Percentiles rank a stretch among this genome's conserved stretches.
Evolutionary conservation across 2,329 filamentous ascomycete genomes (phyloP).

Genomic region (Monosporascus sp.): DNA sequence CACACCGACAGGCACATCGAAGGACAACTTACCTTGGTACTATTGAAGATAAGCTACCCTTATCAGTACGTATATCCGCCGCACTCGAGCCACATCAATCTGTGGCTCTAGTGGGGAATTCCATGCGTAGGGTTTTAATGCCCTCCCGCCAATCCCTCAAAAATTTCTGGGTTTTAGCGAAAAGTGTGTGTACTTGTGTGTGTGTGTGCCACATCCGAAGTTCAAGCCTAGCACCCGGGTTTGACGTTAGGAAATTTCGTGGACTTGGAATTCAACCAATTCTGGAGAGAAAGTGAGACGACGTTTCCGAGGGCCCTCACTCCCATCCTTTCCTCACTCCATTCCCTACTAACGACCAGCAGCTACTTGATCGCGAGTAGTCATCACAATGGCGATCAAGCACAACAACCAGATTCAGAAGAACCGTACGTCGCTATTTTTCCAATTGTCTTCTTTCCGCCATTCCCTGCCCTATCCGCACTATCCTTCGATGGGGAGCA

Average conservation of each 20-base stretch:
- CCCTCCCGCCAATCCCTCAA: not conserved
- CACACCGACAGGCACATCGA: too few relatives aligned
- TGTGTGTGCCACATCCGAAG: not conserved
- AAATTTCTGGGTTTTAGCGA: not conserved
- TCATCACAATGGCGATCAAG: constrained; percentile 72
- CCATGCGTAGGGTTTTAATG: not conserved
- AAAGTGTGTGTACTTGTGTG: not conserved
- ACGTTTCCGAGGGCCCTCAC: not conserved
- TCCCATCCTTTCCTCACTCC: not conserved
- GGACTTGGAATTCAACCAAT: not conserved
- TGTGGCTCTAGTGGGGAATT: not conserved
- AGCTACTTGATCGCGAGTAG: not conserved
- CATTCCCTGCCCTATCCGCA: constrained; percentile 10
- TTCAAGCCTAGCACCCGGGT: not conserved
- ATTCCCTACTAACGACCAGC: not conserved
- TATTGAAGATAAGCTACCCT: too few relatives aligned
- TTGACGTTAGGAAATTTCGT: not conserved
- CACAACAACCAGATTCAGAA: constrained; percentile 98
- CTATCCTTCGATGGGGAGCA: constrained; percentile 8
- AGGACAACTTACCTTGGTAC: too few relatives aligned
- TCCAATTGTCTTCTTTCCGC: constrained; percentile 21
- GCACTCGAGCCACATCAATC: not conserved
- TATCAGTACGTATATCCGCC: not conserved
- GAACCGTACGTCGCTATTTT: constrained; percentile 65
- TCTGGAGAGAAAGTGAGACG: not conserved